Base-by-base conservation (phyloP, 345 rosid genomes). In the Citrus australasica region DNA sequence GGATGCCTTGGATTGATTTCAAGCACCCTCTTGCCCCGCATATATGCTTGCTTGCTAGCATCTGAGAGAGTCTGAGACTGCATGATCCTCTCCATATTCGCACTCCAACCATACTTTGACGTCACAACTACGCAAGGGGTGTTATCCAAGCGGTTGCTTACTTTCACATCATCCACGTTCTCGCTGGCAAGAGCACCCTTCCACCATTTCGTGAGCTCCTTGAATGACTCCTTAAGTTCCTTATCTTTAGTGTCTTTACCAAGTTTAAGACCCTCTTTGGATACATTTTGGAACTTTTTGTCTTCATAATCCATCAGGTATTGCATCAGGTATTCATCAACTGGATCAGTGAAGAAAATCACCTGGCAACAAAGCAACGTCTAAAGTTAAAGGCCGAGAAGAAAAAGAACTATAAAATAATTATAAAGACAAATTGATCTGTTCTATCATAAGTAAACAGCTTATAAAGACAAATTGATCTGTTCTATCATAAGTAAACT, bases 81-180 rank as follows among this genome's bases (percentile, higher is more conserved):
- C 99, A 96, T 96, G 73, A 96, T 96, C 85, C 95, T 90, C 85
- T 96, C 99, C 99, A 96, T 92, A 75, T 96, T 96, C 60, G 98
- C 92, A 76, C 98, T 96, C 98, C 98, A 96, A 64, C 99, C 99
- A 65, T 82, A 94, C 83, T 96, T 96, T 1, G 98, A 92, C 3
- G 99, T 96, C 67, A 94, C 97, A 30, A 94, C 99, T 48, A 96
- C 93, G 76, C 99, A 96, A 38, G 98, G 98, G 14, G 98, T 91
- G 89, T 92, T 83, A 68, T 89, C 99, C 89, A 96, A 86, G 37
- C 97, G 91, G 84, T 88, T 92, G 86, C 97, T 94, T 62, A 96
- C 87, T 86, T 89, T 96, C 80, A 96, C 98, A 75, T 90, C 92
- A 75, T 92, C 99, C n/a, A 96, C 94, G 30, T 92, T 96, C 75